These are phyloP conservation scores for Kwoniella dendrophila DNA, from an alignment of 768 basidiomycete species.

Conservation along the genomic window DNA sequence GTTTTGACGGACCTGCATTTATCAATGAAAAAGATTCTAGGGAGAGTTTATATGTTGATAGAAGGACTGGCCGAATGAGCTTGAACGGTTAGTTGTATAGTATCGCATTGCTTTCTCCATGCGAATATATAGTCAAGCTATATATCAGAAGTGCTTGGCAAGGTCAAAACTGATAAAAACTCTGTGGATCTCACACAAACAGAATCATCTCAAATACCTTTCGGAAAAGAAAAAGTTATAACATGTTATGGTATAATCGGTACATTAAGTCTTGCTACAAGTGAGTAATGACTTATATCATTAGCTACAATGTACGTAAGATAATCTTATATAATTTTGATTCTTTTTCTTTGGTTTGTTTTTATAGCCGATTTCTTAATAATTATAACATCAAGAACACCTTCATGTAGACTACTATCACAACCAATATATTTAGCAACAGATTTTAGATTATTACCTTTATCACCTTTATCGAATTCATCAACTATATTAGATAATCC, in stretches of 20 bases:
- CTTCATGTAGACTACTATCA: slow-evolving; percentile 74
- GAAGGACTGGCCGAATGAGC: slow-evolving; percentile 55
- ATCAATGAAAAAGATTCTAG: slow-evolving; percentile 48
- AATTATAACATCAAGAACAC: slow-evolving; percentile 78
- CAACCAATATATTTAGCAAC: slow-evolving; percentile 86
- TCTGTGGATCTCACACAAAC: background rate
- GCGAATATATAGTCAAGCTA: background rate
- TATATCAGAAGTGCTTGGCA: background rate
- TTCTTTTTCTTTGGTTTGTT: slow-evolving; percentile 8
- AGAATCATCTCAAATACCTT: slow-evolving; percentile 38
- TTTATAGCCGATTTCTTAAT: slow-evolving; percentile 86
- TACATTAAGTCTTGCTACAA: slow-evolving; percentile 58
- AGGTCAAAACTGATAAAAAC: background rate
- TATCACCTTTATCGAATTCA: slow-evolving; percentile 71
- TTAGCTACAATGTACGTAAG: background rate
- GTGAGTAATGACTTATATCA: slow-evolving; percentile 52
- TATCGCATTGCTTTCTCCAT: background rate
- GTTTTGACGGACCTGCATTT: slow-evolving; percentile 25
- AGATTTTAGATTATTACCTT: slow-evolving; percentile 86
- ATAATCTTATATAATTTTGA: background rate
- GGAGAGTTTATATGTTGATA: slow-evolving; percentile 56
- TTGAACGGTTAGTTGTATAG: slow-evolving; percentile 54
- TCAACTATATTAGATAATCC: slow-evolving; percentile 71
- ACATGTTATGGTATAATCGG: slow-evolving; percentile 61
- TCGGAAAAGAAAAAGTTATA: slow-evolving; percentile 55